Conservation (phyloP, 1,139 yeast species). For the Ogataea hybrid region DNA sequence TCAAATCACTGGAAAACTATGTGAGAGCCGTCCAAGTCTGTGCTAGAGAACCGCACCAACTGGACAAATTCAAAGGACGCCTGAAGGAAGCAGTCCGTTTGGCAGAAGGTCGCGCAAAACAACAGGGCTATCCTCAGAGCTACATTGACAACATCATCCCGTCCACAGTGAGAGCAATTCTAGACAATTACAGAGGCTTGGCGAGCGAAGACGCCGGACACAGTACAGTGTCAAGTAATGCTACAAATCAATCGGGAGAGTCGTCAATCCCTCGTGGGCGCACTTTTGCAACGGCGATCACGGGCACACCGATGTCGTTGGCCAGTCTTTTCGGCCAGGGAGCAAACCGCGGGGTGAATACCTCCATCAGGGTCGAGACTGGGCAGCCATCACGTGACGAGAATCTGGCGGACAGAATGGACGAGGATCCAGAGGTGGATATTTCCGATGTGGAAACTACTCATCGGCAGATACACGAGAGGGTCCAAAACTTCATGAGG, state of each 20-base stretch:
- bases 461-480: conserved; percentile 14
- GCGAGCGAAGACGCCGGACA: conserved; percentile 7
- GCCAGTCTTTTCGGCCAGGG: conserved; percentile 13
- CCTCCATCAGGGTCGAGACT: conserved; percentile 11
- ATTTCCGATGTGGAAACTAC: conserved; percentile 10
- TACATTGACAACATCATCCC: conserved; percentile 29
- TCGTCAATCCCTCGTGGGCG: conserved; percentile 11
- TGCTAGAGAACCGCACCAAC: conserved; percentile 21
- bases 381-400: conserved; percentile 7
- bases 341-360: conserved; percentile 4
- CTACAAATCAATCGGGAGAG: conserved; percentile 8
- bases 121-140: conserved; percentile 31
- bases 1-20: conserved; percentile 34
- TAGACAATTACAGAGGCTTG: conserved; percentile 24
- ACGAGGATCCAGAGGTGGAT: conserved; percentile 17
- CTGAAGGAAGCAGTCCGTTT: conserved; percentile 27
- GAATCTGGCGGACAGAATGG: conserved; percentile 10
- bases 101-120: conserved; percentile 30
- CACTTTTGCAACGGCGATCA: conserved; percentile 13
- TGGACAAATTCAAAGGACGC: conserved; percentile 27
- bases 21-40: conserved; percentile 33
- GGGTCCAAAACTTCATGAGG: conserved; percentile 13
- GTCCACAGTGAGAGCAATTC: conserved; percentile 21
- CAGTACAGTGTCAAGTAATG: conserved; percentile 11
- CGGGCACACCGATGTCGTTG: conserved; percentile 14